Evolutionary conservation across 345 rosid species (phyloP), one percentile per base, ranked within the genome.

Genomic region (Brassica napus): DNA sequence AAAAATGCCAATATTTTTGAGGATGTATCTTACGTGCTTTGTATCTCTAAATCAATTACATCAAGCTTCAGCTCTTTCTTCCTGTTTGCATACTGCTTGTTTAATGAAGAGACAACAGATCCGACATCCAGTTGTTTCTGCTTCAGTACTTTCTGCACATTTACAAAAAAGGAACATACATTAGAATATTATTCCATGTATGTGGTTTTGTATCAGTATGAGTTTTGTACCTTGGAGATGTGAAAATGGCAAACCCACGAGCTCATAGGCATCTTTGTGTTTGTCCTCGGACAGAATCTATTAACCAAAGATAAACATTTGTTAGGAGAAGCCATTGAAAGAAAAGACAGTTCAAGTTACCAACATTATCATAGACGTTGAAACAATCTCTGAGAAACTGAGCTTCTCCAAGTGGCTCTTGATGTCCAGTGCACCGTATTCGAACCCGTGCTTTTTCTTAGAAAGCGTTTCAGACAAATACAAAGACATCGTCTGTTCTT

Each of bases 171-270:
- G 54, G 16, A 14, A 49, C 44, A 39, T 30, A 30, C 61, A 37
- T 70, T 71, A 65, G 44, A 42, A 57, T 34, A 47, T 42, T 44
- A 64, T 31, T 59, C 15, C 3, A 42, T 2, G 14, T 58, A 0
- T 2, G 1, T 44, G 15, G 24, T 3, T 60, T 15, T 81, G 9
- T 47, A 23, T 65, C 44, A 47, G 54, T 30, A 4, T 59, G 66
- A 35, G 34, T 54, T 60, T 54, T 64, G 24, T 87, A 94, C 99
- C 98, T 95, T 84, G 68, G 76, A 59, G 60, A 93, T 74, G 80
- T 91, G 93, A 72, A 93, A 93, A 80, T 91, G 97, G 88, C 95
- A 89, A 67, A 91, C 89, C 99, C 96, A 95, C 35, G 94, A 92
- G 83, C 89, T 82, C 72, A 81, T 77, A 6, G 23, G 80, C 18